phyloP scores from a whole-genome alignment of 2,329 filamentous ascomycete species.

The Ceratocystis eucalypticola region DNA sequence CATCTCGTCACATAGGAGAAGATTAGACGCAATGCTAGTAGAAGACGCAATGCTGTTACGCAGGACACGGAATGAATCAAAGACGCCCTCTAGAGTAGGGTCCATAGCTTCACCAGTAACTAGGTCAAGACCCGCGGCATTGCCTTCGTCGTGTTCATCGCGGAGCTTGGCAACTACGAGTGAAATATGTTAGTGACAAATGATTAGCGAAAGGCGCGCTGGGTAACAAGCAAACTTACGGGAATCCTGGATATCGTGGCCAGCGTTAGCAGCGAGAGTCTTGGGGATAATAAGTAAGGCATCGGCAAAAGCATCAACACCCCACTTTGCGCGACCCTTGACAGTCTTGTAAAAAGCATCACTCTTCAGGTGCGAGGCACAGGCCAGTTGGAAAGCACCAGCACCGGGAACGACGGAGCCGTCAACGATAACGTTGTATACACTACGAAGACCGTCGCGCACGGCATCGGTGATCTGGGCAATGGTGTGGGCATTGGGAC shows the following conservation, averaged over 20 bases:
- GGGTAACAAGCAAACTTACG: slow-evolving; percentile 41
- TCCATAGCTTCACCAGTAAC: slow-evolving; percentile 88
- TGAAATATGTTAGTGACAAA: not conserved
- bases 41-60: slow-evolving; percentile 89
- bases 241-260: slow-evolving; percentile 92
- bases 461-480: slow-evolving; percentile 94
- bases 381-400: slow-evolving; percentile 92
- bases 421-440: slow-evolving; percentile 99
- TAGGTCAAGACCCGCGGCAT: slow-evolving; percentile 75
- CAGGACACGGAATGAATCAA: slow-evolving; percentile 89
- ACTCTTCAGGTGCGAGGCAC: slow-evolving; percentile 72
- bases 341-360: slow-evolving; percentile 78
- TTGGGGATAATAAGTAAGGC: slow-evolving; percentile 92
- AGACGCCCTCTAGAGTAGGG: slow-evolving; percentile 80
- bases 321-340: slow-evolving; percentile 96
- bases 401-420: slow-evolving; percentile 86
- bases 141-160: slow-evolving; percentile 73
- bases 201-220: slow-evolving; percentile 21
- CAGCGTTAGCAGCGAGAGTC: slow-evolving; percentile 88
- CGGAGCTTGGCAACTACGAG: slow-evolving; percentile 64
- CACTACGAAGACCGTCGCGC: slow-evolving; percentile 82
- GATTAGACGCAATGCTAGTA: slow-evolving; percentile 86
- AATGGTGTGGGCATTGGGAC: slow-evolving; percentile 92
- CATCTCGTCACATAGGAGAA: slow-evolving; percentile 91
- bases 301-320: slow-evolving; percentile 88